Evolutionary conservation across 2,329 filamentous ascomycete species (phyloP).

Genomic region (Colletotrichum falcatum): DNA sequence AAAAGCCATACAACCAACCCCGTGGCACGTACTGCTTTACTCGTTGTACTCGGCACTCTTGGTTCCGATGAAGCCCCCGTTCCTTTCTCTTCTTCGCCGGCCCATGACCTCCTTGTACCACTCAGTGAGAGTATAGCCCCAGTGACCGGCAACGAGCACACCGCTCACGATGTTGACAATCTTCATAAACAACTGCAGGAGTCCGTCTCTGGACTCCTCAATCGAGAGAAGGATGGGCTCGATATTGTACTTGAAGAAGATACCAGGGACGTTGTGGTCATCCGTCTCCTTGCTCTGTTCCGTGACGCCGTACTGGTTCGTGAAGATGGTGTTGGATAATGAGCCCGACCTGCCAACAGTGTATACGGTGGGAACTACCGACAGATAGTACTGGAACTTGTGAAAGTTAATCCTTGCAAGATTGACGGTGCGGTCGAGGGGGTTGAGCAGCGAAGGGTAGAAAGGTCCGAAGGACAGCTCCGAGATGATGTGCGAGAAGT

Average conservation of each 20-base stretch:
- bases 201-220: constrained; percentile 80
- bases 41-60: constrained; percentile 38
- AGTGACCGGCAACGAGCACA: constrained; percentile 92
- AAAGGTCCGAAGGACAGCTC: constrained; percentile 98
- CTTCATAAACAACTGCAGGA: constrained; percentile 81
- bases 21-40: constrained; percentile 23
- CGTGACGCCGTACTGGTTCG: constrained; percentile 98
- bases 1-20: constrained; percentile 6
- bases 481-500: constrained; percentile 96
- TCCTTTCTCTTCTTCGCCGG: constrained; percentile 58
- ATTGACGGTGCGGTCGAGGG: constrained; percentile 91
- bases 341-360: constrained; percentile 65
- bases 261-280: constrained; percentile 82
- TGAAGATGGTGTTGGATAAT: constrained; percentile 75
- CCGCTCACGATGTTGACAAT: constrained; percentile 92
- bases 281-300: constrained; percentile 81
- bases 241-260: constrained; percentile 99
- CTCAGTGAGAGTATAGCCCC: constrained; percentile 87
- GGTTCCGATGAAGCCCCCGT: constrained; percentile 45
- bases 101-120: constrained; percentile 74
- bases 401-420: constrained; percentile 82
- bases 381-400: constrained; percentile 98
- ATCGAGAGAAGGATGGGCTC: constrained; percentile 93
- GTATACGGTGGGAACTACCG: constrained; percentile 94
- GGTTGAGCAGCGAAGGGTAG: constrained; percentile 93